A percentile compares a stretch with the other conserved stretches of the same genome.
phyloP scores from a whole-genome alignment of 139 green algal genomes.

The Spirogloea muscicola region DNA sequence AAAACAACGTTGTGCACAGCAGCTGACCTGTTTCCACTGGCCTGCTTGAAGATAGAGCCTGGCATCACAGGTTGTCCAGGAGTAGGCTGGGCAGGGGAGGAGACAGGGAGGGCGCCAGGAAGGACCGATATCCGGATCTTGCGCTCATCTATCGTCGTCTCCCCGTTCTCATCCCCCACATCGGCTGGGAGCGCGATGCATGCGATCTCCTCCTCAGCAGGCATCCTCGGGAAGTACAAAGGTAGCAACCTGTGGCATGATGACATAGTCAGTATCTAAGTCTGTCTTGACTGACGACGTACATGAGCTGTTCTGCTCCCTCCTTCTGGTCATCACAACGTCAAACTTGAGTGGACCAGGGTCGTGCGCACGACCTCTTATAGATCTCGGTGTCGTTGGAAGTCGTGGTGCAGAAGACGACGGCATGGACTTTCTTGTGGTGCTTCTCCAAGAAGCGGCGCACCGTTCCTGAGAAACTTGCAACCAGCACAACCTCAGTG shows the following conservation, averaged over 20 bases:
- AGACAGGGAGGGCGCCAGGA: too few relatives aligned
- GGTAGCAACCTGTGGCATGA: conserved; percentile 33
- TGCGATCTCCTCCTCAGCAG: conserved; percentile 30
- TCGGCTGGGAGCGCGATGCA: conserved; percentile 34
- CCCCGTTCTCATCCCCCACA: conserved; percentile 42
- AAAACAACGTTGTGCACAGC: too few relatives aligned
- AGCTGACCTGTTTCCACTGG: too few relatives aligned
- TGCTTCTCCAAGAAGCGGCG: conserved; percentile 53
- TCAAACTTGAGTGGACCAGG: too few relatives aligned
- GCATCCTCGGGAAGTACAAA: conserved; percentile 47
- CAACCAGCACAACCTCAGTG: neutral
- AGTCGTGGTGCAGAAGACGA: conserved; percentile 44
- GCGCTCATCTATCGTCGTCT: conserved; percentile 23
- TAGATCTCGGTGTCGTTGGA: conserved; percentile 42
- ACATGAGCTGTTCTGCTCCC: too few relatives aligned
- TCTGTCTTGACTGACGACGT: too few relatives aligned
- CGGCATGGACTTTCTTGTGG: conserved; percentile 9
- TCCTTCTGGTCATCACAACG: too few relatives aligned
- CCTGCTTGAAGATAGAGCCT: too few relatives aligned
- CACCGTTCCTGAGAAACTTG: conserved; percentile 39
- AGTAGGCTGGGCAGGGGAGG: too few relatives aligned
- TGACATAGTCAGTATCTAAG: too few relatives aligned
- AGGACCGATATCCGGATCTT: conserved; percentile 39
- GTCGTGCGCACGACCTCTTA: too few relatives aligned
- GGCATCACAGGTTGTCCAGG: too few relatives aligned